Conservation (phyloP, 1,284 basidiomycete genomes). For the Peniophora sp. region DNA sequence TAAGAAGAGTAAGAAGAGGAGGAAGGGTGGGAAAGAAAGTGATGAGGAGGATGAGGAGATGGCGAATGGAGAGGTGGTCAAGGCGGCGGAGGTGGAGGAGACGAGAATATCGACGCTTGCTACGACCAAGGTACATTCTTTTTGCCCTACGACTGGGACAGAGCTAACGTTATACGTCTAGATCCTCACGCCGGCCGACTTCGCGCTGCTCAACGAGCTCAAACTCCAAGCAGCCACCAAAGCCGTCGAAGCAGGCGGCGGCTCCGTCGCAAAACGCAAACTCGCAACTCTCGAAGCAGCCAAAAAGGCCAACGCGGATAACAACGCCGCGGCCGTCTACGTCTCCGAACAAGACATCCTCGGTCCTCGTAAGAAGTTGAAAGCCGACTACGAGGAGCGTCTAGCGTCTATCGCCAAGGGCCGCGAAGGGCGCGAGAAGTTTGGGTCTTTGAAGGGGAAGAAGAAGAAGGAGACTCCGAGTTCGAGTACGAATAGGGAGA, state of each 20-base stretch:
- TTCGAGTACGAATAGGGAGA: slow-evolving; percentile 85
- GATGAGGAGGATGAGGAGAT: slow-evolving; percentile 80
- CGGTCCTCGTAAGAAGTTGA: slow-evolving; percentile 90
- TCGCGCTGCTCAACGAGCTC: slow-evolving; percentile 88
- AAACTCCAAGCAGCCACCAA: slow-evolving; percentile 76
- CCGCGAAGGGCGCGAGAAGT: slow-evolving; percentile 94
- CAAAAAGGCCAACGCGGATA: slow-evolving; percentile 42
- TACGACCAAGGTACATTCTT: slow-evolving; percentile 60
- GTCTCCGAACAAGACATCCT: slow-evolving; percentile 90
- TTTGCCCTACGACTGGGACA: no score
- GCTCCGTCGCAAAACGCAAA: slow-evolving; percentile 82
- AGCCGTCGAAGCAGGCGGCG: slow-evolving; percentile 65
- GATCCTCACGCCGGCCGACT: slow-evolving; percentile 98
- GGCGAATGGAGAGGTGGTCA: slow-evolving; percentile 21
- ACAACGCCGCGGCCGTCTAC: slow-evolving; percentile 53
- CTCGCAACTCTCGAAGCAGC: slow-evolving; percentile 69
- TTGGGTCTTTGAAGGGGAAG: slow-evolving; percentile 83
- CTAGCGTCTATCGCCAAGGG: slow-evolving; percentile 90
- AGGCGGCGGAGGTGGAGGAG: slow-evolving; percentile 15
- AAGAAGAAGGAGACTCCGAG: slow-evolving; percentile 75
- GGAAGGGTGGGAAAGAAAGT: slow-evolving; percentile 65
- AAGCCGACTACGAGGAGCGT: slow-evolving; percentile 92
- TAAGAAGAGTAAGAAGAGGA: slow-evolving; percentile 49
- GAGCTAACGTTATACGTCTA: slow-evolving; percentile 21
- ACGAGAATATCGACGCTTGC: slow-evolving; percentile 55